A percentile compares a stretch with the other conserved stretches of the same genome.
These are phyloP conservation scores for Tetracladium marchalianum DNA, from an alignment of 495 filamentous ascomycete species.

Conservation along the genomic window DNA sequence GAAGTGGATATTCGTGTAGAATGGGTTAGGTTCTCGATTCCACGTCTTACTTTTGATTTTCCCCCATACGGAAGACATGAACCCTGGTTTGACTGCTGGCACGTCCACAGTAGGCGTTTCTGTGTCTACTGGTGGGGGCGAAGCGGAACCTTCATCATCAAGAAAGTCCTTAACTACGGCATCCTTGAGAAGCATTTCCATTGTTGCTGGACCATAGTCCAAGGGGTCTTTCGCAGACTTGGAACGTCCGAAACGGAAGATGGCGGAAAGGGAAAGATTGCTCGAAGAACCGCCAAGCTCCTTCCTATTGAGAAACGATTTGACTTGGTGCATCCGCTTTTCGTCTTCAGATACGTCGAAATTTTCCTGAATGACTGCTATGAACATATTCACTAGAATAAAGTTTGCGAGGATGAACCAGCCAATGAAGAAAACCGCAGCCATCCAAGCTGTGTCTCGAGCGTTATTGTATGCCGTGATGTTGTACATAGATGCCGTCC, in stretches of 20 bases:
- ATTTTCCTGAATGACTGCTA: slow-evolving; percentile 99
- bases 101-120: slow-evolving; percentile 23
- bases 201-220: slow-evolving; percentile 76
- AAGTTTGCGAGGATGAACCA: slow-evolving; percentile 97
- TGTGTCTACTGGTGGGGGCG: slow-evolving; percentile 23
- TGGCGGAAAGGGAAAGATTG: slow-evolving; percentile 78
- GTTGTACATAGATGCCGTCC: slow-evolving; percentile 81
- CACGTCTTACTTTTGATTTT: slow-evolving; percentile 40
- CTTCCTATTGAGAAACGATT: slow-evolving; percentile 84
- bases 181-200: slow-evolving; percentile 94
- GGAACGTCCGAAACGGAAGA: slow-evolving; percentile 69
- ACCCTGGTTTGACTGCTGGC: slow-evolving; percentile 34
- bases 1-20: slow-evolving; percentile 76
- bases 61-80: slow-evolving; percentile 48
- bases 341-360: slow-evolving; percentile 99
- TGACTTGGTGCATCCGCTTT: slow-evolving; percentile 92
- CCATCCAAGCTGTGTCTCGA: slow-evolving; percentile 78
- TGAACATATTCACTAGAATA: slow-evolving; percentile 99
- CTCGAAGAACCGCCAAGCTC: slow-evolving; percentile 59
- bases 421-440: slow-evolving; percentile 80
- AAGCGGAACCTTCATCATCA: slow-evolving; percentile 47
- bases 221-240: slow-evolving; percentile 66
- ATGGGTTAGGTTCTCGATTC: slow-evolving; percentile 80
- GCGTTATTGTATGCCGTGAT: slow-evolving; percentile 54
- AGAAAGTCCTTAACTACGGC: slow-evolving; percentile 91